Conservation (phyloP, 345 rosid genomes). For the Euclidium syriacum region DNA sequence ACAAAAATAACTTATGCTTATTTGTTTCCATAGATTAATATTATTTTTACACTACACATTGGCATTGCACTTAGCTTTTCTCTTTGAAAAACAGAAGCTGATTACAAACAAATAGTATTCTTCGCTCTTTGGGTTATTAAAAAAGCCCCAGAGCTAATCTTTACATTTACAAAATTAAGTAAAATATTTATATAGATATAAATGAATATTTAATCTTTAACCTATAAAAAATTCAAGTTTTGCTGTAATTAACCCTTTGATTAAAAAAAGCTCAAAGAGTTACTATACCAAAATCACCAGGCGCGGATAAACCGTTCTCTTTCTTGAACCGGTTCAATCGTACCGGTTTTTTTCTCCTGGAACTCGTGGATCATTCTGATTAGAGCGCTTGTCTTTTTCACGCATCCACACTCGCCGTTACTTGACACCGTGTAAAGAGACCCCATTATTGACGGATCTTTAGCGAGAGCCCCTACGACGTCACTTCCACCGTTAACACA, state of each 20-base stretch:
- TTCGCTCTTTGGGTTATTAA: slow-evolving; percentile 20
- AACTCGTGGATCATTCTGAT: slow-evolving; percentile 67
- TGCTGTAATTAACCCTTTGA: slow-evolving; percentile 1
- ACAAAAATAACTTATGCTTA: not conserved
- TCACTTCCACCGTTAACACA: slow-evolving; percentile 61
- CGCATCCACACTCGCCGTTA: slow-evolving; percentile 60
- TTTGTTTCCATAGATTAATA: not conserved
- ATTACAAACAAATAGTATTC: slow-evolving; percentile 3
- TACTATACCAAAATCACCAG: slow-evolving; percentile 32
- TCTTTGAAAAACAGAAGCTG: slow-evolving; percentile 9
- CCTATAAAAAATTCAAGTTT: slow-evolving; percentile 2
- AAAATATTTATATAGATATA: not conserved
- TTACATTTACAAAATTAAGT: slow-evolving; percentile 3
- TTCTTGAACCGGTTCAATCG: slow-evolving; percentile 30
- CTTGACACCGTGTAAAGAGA: slow-evolving; percentile 58
- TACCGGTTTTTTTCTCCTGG: slow-evolving; percentile 43
- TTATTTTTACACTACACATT: not conserved
- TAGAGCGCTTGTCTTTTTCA: slow-evolving; percentile 69
- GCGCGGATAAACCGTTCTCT: slow-evolving; percentile 52
- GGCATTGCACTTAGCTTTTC: not conserved
- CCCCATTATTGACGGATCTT: slow-evolving; percentile 53
- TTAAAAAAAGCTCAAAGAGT: slow-evolving; percentile 13
- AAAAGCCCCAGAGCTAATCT: slow-evolving; percentile 7
- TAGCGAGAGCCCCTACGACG: slow-evolving; percentile 45
- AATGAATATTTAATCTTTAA: not conserved